Conservation (phyloP, 768 basidiomycete species). For the Boletus rex-veris region DNA sequence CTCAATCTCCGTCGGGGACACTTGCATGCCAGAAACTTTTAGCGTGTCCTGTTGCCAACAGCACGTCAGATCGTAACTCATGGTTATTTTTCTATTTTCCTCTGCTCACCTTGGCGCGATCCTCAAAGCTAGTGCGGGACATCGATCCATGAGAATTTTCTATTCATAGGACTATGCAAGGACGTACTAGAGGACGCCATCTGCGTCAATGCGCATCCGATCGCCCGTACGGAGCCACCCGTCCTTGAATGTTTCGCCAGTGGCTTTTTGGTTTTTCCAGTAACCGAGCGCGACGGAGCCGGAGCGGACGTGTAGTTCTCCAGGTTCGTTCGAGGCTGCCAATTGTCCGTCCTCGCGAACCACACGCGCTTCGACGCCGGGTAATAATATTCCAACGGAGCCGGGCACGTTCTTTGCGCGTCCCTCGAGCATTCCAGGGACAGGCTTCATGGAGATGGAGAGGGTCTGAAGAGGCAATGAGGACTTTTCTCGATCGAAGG, state of each 20-base stretch:
- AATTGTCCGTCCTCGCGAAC: conserved; percentile 56
- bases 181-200: conserved; percentile 64
- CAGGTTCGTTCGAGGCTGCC: conserved; percentile 53
- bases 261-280: conserved; percentile 67
- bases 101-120: conserved; percentile 62
- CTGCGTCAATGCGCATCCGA: conserved; percentile 55
- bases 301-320: conserved; percentile 62
- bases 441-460: conserved; percentile 42
- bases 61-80: neutral
- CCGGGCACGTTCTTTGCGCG: conserved; percentile 39
- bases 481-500: neutral
- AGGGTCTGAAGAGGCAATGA: conserved; percentile 46
- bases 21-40: conserved; percentile 77
- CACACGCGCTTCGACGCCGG: conserved; percentile 64
- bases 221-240: conserved; percentile 82
- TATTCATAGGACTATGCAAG: neutral
- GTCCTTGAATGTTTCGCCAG: conserved; percentile 56
- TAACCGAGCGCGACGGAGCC: conserved; percentile 62
- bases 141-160: neutral
- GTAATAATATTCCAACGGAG: conserved; percentile 55
- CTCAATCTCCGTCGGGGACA: conserved; percentile 79
- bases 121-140: conserved; percentile 52
- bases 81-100: neutral
- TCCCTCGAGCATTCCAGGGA: conserved; percentile 44
- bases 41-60: conserved; percentile 58